Evolutionary conservation across 2,329 filamentous ascomycete genomes (phyloP), one percentile per base, ranked within the genome.

Genomic region (Cordyceps farinosa): DNA sequence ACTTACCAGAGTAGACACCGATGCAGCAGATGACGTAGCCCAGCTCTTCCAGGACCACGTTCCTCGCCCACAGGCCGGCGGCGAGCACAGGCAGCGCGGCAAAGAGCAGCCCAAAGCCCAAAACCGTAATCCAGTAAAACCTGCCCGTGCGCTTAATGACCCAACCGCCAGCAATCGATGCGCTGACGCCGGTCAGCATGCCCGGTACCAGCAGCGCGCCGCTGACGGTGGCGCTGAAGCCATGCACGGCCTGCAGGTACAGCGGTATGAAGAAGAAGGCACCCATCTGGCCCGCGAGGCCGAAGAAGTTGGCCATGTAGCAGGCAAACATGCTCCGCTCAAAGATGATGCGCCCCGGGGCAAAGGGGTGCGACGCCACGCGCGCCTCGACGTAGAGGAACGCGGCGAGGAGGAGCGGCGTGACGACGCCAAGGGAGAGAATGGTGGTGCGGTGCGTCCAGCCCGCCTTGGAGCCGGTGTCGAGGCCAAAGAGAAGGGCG

Each of bases 251-350:
- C 74, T 94, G 91, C 75, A 90, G 91, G 75, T 89, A 91, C 2
- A 94, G 78, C 1, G 90, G 89, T n/a, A 91, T 77, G 75, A 90
- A 91, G 78, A 91, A 94, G 4, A 90, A 67, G 1, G 82, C 76
- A 0, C 84, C 82, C 70, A 79, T 76, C 65, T 80, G 76, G 15
- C 83, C 87, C 1, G 80, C 85, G 60, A 89, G 83, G 58, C 83
- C 81, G 73, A 91, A 92, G 76, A 92, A 90, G 73, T 92, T 92
- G 72, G 85, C 85, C 1, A 87, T 74, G 69, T 89, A 92, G 71
- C 84, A 86, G 3, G 89, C 85, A 56, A 91, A 81, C 34, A 93
- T 79, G 7, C 82, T 82, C 7, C 81, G 80, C 70, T 89, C 82
- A 69, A 91, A 86, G 66, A 93, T 88, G 68, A 93, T 84, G 69